Evolutionary conservation across 2,329 filamentous ascomycete species (phyloP), one percentile per base, ranked within the genome.

Genomic region (Ophiocordyceps camponoti-floridani): DNA sequence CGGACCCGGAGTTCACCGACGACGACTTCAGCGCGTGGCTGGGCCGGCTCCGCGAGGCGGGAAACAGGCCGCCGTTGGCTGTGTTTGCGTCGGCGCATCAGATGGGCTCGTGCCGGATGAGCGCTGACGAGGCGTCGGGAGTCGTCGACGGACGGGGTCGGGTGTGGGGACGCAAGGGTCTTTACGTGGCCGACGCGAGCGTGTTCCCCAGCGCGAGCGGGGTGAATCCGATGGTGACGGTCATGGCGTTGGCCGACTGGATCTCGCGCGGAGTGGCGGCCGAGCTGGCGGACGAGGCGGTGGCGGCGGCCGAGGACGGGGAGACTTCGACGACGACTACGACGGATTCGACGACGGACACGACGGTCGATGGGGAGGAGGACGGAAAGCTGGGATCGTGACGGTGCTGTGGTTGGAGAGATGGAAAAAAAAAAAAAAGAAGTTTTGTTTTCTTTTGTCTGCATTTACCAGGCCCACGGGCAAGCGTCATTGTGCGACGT

Each of bases 161-260:
- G 49, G 75, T 85, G 7, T 88, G 81, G 79, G 81, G 73, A 1
- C 69, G 66, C 0, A 63, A 77, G 52, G 73, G 71, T 1, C 54
- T 88, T 52, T 85, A 77, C 55, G 75, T 88, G 16, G 75, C 78
- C 10, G 84, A 89, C 58, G 76, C 81, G 41, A 85, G 79, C 57
- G 77, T 85, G 11, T 82, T 88, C 48, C 84, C 82, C 1, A 80
- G 73, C 46, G 82, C 82, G 11, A 84, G 77, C 56, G 84, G 84
- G 1, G 82, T 87, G 28, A 88, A 88, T 57, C 84, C 84, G 12
- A 88, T 89, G 84, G 66, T 87, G 40, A 86, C 82, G 12, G 71
- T 67, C 46, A 85, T 88, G 83, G 75, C 75, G 1, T 71, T 83
- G 53, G 68, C 76, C 43, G 75, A 83, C 54, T 74, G 73, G 62